These are phyloP conservation scores for Lichtheimia ornata DNA, from an alignment of 371 early-diverging fungal species.

Conservation along the genomic window DNA sequence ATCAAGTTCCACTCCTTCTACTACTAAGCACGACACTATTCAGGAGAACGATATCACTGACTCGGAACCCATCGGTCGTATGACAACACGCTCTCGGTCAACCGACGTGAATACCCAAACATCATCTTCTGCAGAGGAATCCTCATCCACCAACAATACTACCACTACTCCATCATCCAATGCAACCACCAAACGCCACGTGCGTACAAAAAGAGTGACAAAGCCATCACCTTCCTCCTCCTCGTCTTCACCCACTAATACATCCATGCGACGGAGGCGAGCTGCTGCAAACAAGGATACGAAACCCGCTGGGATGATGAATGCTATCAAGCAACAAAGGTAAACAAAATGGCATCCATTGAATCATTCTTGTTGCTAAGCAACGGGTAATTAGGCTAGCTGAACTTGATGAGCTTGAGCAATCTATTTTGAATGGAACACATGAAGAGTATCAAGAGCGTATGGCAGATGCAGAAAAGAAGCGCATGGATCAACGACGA, in stretches of 20 bases:
- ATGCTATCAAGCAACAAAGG: conserved; percentile 9
- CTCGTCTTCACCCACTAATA: background rate
- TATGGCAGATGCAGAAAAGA: conserved; percentile 14
- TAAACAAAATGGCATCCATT: background rate
- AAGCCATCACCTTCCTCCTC: conserved; percentile 3
- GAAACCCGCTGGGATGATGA: conserved; percentile 8
- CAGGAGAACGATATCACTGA: conserved; percentile 6
- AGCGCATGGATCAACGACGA: conserved; percentile 11
- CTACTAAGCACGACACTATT: background rate
- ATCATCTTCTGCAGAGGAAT: conserved; percentile 15
- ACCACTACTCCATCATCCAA: conserved; percentile 7
- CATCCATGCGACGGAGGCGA: conserved; percentile 9
- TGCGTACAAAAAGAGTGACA: conserved; percentile 10
- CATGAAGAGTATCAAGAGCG: conserved; percentile 21
- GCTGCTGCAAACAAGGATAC: conserved; percentile 8
- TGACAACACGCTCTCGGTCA: conserved; percentile 21
- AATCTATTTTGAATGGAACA: conserved; percentile 15
- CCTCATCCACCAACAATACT: background rate
- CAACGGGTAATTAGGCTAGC: conserved; percentile 12
- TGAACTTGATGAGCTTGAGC: conserved; percentile 21
- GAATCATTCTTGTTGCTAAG: background rate
- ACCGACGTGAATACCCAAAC: conserved; percentile 12
- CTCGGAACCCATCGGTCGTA: conserved; percentile 4
- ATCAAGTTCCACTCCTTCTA: conserved; percentile 10
- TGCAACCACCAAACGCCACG: background rate